These are phyloP conservation scores for Neurospora cerealis DNA, from an alignment of 495 filamentous ascomycete genomes.

Conservation along the genomic window DNA sequence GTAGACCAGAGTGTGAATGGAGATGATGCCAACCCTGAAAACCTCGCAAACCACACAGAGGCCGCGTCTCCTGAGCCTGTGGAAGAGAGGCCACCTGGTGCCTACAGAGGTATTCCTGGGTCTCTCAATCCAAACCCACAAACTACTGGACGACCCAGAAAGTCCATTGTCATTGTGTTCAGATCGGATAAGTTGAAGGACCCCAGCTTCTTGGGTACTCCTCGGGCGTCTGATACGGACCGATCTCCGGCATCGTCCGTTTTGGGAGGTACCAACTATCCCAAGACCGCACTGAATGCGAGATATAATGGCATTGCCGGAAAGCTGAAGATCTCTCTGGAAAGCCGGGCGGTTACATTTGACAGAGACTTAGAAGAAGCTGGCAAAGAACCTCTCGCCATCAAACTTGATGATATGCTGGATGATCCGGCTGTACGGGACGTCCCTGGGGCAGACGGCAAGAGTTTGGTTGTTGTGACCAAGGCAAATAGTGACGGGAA, in stretches of 20 bases:
- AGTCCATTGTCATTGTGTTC: conserved; percentile 28
- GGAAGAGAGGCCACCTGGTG: conserved; percentile 2
- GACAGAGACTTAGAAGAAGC: background rate
- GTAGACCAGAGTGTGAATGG: background rate
- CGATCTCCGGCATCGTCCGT: background rate
- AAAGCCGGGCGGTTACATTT: conserved; percentile 5
- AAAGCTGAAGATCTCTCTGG: conserved; percentile 5
- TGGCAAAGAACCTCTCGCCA: conserved; percentile 7
- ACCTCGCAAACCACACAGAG: background rate
- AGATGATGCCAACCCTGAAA: background rate
- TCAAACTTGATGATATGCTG: conserved; percentile 8
- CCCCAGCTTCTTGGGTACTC: conserved; percentile 5
- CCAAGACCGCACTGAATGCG: conserved; percentile 5
- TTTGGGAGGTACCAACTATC: background rate
- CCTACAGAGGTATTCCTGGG: conserved; percentile 10
- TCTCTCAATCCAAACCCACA: conserved; percentile 12
- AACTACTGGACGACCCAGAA: conserved; percentile 6
- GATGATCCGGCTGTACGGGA: conserved; percentile 6
- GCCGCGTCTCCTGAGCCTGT: background rate
- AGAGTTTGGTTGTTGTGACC: conserved; percentile 6
- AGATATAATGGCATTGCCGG: conserved; percentile 10
- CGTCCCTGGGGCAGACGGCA: conserved; percentile 9
- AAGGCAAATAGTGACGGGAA: background rate
- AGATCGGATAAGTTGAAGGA: conserved; percentile 21
- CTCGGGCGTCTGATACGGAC: background rate